Base-by-base conservation (phyloP, 441 rosid genomes). In the Erodium moschatum region DNA sequence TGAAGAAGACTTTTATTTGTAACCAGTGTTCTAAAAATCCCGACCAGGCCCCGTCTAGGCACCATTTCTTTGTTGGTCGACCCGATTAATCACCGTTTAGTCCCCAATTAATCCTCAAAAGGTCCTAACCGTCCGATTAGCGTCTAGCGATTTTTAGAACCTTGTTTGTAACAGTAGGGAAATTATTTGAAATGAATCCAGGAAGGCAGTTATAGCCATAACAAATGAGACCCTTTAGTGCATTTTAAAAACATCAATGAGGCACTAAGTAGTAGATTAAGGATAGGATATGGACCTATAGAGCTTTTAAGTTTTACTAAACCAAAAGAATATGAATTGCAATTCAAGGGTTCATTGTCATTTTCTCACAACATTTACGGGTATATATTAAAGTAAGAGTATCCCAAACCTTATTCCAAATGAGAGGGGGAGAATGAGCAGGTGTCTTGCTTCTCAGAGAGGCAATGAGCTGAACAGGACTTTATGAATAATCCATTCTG, bases 221-320 rank as follows among this genome's bases (percentile, higher is more conserved):
- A 38, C 62, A 50, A 66, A 66, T 65, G 70, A 68, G 70, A 76
- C 68, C 44, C 44, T 24, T 24, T 0, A 38, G 44, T 5, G 9
- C 44, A 79, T 69, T 64, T 69, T 66, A 74, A 67, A 35, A 70
- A 63, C 18, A 80, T 65, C 69, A 70, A 70, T 64, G 67, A 69
- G 73, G 74, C 72, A 72, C 54, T 68, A 67, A n/a, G 19, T 15
- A 81, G 78, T 81, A 76, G 80, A 75, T 11, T 82, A 69, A 65
- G 76, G 33, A 64, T 50, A 71, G 66, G 19, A 58, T 63, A 78
- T 65, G 77, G 75, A 27, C 81, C 48, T 42, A 8, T 5, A 8
- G 48, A 42, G 48, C 48, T 42, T 42, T 42, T 1, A 42, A 42
- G 48, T 11, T 42, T 38, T 9, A 38, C 7, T 38, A 38, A 38